Evolutionary conservation across 1,139 yeast genomes (phyloP).

Genomic region (Debaryomycetaceae sp.): DNA sequence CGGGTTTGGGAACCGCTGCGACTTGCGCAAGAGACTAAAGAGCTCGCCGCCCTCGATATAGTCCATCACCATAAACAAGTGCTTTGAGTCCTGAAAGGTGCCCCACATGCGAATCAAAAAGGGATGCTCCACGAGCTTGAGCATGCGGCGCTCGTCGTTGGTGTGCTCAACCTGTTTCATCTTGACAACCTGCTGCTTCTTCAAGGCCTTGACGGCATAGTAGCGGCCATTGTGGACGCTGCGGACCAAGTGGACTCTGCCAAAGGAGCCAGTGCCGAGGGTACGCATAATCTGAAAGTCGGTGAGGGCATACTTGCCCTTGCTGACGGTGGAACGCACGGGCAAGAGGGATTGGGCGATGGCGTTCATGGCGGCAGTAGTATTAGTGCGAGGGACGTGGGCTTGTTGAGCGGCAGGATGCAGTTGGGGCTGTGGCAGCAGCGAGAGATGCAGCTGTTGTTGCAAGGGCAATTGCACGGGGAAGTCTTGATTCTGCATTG

Average conservation of each 20-base stretch:
- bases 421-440: not conserved
- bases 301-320: conserved; percentile 44
- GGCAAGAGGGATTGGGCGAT: conserved; percentile 14
- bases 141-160: conserved; percentile 48
- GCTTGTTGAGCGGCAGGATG: conserved; percentile 1
- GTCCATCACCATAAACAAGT: conserved; percentile 53
- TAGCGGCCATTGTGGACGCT: conserved; percentile 50
- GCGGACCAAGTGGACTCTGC: conserved; percentile 50
- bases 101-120: conserved; percentile 58
- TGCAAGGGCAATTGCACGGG: too few relatives aligned
- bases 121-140: conserved; percentile 48
- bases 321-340: conserved; percentile 22
- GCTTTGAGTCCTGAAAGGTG: conserved; percentile 46
- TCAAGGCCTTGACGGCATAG: conserved; percentile 49
- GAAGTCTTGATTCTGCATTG: too few relatives aligned
- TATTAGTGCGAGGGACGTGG: not conserved
- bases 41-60: conserved; percentile 56
- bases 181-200: conserved; percentile 47
- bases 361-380: conserved; percentile 7
- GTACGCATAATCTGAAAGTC: conserved; percentile 48
- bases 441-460: too few relatives aligned
- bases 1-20: conserved; percentile 52
- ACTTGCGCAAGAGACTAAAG: conserved; percentile 43
- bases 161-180: conserved; percentile 59
- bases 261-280: conserved; percentile 52